phyloP scores from a whole-genome alignment of 2,329 filamentous ascomycete genomes.

The Fusarium sp. region DNA sequence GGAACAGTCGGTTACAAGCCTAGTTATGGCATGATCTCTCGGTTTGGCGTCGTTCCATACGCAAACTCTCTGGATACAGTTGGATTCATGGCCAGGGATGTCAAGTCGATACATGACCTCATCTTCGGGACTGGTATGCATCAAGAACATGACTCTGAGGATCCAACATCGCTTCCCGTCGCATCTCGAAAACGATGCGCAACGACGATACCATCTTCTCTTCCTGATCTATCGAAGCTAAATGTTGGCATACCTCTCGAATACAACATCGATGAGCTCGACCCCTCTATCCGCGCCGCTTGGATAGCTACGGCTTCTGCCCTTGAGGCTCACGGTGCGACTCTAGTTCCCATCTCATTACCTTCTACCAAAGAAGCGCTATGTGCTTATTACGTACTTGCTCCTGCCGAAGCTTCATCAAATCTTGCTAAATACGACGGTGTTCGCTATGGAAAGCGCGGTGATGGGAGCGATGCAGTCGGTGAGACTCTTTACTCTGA shows the following conservation, averaged over 20 bases:
- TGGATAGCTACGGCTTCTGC: slow-evolving; percentile 75
- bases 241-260: slow-evolving; percentile 75
- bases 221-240: slow-evolving; percentile 52
- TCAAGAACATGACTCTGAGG: slow-evolving; percentile 71
- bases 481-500: slow-evolving; percentile 79
- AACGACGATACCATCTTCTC: slow-evolving; percentile 44
- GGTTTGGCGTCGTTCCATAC: slow-evolving; percentile 90
- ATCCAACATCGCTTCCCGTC: slow-evolving; percentile 78
- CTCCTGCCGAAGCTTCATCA: slow-evolving; percentile 93
- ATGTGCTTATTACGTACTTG: slow-evolving; percentile 94
- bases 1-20: slow-evolving; percentile 90
- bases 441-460: slow-evolving; percentile 84
- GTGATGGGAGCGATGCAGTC: slow-evolving; percentile 64
- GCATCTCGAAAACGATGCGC: slow-evolving; percentile 66
- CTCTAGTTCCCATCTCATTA: slow-evolving; percentile 80
- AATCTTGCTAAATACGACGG: slow-evolving; percentile 98
- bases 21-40: slow-evolving; percentile 87
- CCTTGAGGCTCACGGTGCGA: slow-evolving; percentile 75
- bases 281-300: slow-evolving; percentile 73
- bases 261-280: slow-evolving; percentile 89
- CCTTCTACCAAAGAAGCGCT: slow-evolving; percentile 88
- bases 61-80: slow-evolving; percentile 95
- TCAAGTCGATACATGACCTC: slow-evolving; percentile 65
- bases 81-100: slow-evolving; percentile 75
- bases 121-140: slow-evolving; percentile 64